Conservation (phyloP, 2,329 filamentous ascomycete genomes). For the Aspergillus hortae region DNA sequence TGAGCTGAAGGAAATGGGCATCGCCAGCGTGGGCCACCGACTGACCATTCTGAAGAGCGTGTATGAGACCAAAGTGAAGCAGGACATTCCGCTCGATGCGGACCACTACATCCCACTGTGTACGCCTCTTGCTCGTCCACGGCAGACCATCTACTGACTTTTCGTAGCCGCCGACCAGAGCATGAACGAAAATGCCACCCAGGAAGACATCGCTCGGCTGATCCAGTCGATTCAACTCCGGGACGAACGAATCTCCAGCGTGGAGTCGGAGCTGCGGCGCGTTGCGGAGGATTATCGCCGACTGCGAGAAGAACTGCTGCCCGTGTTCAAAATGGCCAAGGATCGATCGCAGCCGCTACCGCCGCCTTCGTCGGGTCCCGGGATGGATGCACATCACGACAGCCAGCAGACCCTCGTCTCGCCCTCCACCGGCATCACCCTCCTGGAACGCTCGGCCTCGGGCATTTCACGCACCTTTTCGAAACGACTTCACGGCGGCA, state of each 20-base stretch:
- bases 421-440: constrained; percentile 23
- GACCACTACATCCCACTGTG: constrained; percentile 92
- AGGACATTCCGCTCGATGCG: constrained; percentile 84
- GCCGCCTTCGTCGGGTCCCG: constrained; percentile 37
- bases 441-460: constrained; percentile 43
- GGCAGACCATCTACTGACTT: constrained; percentile 1
- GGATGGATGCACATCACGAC: constrained; percentile 24
- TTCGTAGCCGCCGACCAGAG: constrained; percentile 79
- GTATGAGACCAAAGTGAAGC: constrained; percentile 92
- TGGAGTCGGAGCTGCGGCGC: constrained; percentile 78
- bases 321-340: constrained; percentile 85
- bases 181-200: constrained; percentile 80
- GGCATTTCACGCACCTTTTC: constrained; percentile 70
- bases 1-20: constrained; percentile 92
- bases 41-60: constrained; percentile 93
- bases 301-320: constrained; percentile 85
- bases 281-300: constrained; percentile 86
- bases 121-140: constrained; percentile 47
- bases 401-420: constrained; percentile 41
- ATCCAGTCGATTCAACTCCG: constrained; percentile 85
- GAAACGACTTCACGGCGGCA: constrained; percentile 66
- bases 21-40: constrained; percentile 87
- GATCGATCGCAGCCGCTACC: constrained; percentile 87
- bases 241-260: constrained; percentile 80
- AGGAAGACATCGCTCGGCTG: constrained; percentile 88